These are phyloP conservation scores for Crassisporium funariophilum DNA, from an alignment of 768 basidiomycete genomes.

Conservation along the genomic window DNA sequence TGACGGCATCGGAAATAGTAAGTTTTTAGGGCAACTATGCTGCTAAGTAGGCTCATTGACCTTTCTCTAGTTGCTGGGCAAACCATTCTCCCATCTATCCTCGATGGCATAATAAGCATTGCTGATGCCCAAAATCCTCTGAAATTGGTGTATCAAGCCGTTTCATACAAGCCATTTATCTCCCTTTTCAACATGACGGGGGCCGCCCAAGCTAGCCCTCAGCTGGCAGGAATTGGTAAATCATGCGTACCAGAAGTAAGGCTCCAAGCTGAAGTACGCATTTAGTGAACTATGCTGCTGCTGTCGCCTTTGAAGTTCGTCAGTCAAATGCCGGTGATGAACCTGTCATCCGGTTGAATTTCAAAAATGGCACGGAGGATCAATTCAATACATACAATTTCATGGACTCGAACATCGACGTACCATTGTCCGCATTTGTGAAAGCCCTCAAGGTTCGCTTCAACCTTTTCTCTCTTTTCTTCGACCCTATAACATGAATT, in stretches of 20 bases:
- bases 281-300: constrained; percentile 63
- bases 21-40: constrained; percentile 5
- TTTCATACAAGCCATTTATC: constrained; percentile 79
- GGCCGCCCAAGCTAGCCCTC: constrained; percentile 47
- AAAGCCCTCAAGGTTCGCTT: constrained; percentile 36
- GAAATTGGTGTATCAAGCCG: constrained; percentile 59
- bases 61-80: constrained; percentile 59
- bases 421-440: constrained; percentile 55
- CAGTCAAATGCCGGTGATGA: constrained; percentile 44
- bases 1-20: constrained; percentile 69
- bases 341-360: constrained; percentile 61
- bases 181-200: constrained; percentile 80
- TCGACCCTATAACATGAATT: no score
- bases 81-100: constrained; percentile 61
- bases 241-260: background rate
- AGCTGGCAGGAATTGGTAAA: constrained; percentile 62
- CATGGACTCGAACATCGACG: constrained; percentile 43
- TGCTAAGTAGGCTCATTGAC: background rate
- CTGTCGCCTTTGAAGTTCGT: constrained; percentile 61
- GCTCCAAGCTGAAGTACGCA: background rate
- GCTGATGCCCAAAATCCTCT: constrained; percentile 49
- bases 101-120: constrained; percentile 55
- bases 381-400: constrained; percentile 52
- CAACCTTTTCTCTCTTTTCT: background rate
- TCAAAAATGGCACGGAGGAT: constrained; percentile 67